phyloP scores from a whole-genome alignment of 345 rosid species.

The Syzygium aromaticum region DNA sequence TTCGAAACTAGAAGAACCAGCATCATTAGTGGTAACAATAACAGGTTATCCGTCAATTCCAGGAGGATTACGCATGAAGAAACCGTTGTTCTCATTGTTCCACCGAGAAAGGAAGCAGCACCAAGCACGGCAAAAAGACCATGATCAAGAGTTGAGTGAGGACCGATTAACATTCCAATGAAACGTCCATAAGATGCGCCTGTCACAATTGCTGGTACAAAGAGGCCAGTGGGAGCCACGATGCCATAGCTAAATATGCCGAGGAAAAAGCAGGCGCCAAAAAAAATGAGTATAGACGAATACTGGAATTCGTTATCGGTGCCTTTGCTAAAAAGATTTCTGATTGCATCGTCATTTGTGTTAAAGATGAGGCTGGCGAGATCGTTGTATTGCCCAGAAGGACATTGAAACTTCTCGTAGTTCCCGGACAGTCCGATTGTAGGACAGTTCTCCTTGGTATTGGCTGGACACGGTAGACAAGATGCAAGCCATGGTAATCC shows the following conservation, averaged over 20 bases:
- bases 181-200: slow-evolving; percentile 85
- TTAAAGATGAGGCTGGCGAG: slow-evolving; percentile 94
- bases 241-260: slow-evolving; percentile 75
- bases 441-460: slow-evolving; percentile 65
- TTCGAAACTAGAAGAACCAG: slow-evolving; percentile 85
- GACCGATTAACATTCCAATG: slow-evolving; percentile 63
- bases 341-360: slow-evolving; percentile 87
- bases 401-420: slow-evolving; percentile 83
- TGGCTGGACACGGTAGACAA: slow-evolving; percentile 71
- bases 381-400: slow-evolving; percentile 73
- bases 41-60: slow-evolving; percentile 76
- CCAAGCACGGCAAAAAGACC: slow-evolving; percentile 91
- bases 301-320: slow-evolving; percentile 68
- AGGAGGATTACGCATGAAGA: slow-evolving; percentile 76
- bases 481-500: slow-evolving; percentile 83
- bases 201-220: slow-evolving; percentile 80
- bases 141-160: slow-evolving; percentile 48
- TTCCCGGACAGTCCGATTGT: slow-evolving; percentile 84
- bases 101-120: slow-evolving; percentile 86
- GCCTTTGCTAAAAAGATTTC: slow-evolving; percentile 81
- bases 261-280: slow-evolving; percentile 62
- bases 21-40: slow-evolving; percentile 83
- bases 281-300: slow-evolving; percentile 53
- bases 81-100: slow-evolving; percentile 90
- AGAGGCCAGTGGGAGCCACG: slow-evolving; percentile 81